phyloP scores from a whole-genome alignment of 129 eudicot species.

The Tagetes patula region DNA sequence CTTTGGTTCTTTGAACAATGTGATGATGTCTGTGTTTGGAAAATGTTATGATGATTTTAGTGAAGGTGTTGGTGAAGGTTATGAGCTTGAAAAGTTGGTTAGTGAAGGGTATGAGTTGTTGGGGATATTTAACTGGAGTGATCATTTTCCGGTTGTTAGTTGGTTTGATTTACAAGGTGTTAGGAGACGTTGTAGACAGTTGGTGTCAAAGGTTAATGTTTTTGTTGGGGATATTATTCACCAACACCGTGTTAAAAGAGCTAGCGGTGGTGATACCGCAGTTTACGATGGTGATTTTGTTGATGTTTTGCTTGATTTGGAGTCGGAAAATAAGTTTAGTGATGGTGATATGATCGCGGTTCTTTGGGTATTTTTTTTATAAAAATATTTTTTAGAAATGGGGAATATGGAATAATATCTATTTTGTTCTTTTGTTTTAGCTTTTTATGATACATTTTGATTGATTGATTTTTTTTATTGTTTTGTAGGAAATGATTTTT shows the following conservation, averaged over 20 bases:
- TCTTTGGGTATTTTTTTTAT: constrained; percentile 61
- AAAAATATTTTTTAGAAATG: neutral
- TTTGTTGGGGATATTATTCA: constrained; percentile 65
- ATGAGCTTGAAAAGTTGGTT: constrained; percentile 56
- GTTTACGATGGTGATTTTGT: constrained; percentile 66
- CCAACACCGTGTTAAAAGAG: constrained; percentile 57
- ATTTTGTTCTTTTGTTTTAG: constrained; percentile 14
- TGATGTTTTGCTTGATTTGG: constrained; percentile 89
- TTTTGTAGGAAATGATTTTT: constrained; percentile 86
- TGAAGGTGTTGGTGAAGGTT: constrained; percentile 26
- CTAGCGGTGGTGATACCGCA: constrained; percentile 6
- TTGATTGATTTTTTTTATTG: neutral
- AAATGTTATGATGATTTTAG: constrained; percentile 41
- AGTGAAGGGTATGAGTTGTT: constrained; percentile 85
- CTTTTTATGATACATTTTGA: constrained; percentile 24
- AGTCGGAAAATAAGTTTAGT: constrained; percentile 52
- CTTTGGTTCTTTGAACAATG: constrained; percentile 82
- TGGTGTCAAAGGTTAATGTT: constrained; percentile 60
- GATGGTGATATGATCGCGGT: constrained; percentile 90
- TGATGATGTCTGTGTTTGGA: constrained; percentile 91
- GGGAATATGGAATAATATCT: constrained; percentile 25
- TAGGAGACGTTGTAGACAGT: constrained; percentile 54
- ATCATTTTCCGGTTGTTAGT: constrained; percentile 69
- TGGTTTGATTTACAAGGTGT: constrained; percentile 95
- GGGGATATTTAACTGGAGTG: constrained; percentile 84